Base-by-base conservation (phyloP, 306 rosid genomes). In the Cicer chorassanicum region DNA sequence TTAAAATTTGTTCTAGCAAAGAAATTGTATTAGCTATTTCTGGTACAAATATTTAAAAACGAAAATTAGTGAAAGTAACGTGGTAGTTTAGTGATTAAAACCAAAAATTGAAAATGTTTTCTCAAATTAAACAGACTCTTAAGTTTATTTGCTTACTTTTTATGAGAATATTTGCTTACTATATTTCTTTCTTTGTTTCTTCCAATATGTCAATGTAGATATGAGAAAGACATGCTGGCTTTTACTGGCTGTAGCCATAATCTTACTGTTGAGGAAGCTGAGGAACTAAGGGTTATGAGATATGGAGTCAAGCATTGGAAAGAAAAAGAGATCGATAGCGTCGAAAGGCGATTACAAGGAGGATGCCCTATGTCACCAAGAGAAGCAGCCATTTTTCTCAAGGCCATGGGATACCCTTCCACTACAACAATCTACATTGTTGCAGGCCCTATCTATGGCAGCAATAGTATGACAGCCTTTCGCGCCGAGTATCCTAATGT, bases 151-250 rank as follows among this genome's bases (percentile, higher is more conserved):
- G 8, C 44, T 29, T 68, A 29, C 43, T 68, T 68, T 70, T 6
- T 4, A 5, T 1, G 40, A 66, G 55, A 55, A 15, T 55, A 10
- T 19, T 48, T 60, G 36, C 73, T 24, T 49, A 13, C 38, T 19
- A 2, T 51, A 6, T 19, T 54, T 63, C 0, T 68, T 19, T 15
- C 0, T 61, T n/a, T 39, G 5, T 55, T 36, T 73, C 9, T 10
- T 53, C 68, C 8, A 53, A 72, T 80, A 34, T 29, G 34, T 29
- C 41, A 39, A 73, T 75, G 76, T 78, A 93, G 99, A 84, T 95
- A 95, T 72, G 99, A 95, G 89, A 95, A 95, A 78, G 99, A 95
- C 86, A 95, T 95, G 99, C 89, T 95, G 57, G 93, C 99, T 29
- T 95, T 95, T 83, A 95, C 99, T 0, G 99, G 99, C 71, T 95